Evolutionary conservation across 805 yeast genomes (phyloP).

Genomic region (Metschnikowia cubensis): DNA sequence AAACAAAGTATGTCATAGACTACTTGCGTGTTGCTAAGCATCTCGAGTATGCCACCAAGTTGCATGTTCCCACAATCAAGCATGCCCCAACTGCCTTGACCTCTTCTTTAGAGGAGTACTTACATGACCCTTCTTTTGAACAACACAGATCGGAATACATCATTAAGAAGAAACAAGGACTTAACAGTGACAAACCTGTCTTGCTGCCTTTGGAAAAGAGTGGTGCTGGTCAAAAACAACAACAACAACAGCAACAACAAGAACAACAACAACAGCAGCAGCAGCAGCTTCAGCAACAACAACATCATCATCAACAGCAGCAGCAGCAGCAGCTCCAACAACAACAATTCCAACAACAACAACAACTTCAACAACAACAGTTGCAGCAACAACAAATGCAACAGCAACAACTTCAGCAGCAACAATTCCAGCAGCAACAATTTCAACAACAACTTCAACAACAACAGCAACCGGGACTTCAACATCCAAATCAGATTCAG

Average conservation of each 20-base stretch:
- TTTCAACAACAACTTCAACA: constrained; percentile 7
- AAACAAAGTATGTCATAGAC: constrained; percentile 83
- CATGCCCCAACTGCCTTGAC: constrained; percentile 96
- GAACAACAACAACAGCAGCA: constrained; percentile 47
- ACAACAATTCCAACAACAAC: neutral
- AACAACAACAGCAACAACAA: constrained; percentile 28
- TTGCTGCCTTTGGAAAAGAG: neutral
- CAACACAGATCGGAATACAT: constrained; percentile 72
- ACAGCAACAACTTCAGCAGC: neutral
- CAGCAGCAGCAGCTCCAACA: constrained; percentile 1
- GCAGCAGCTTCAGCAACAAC: no score
- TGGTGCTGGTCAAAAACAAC: constrained; percentile 46
- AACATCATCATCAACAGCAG: no score
- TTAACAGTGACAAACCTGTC: neutral
- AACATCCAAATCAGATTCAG: neutral
- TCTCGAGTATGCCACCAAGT: constrained; percentile 77
- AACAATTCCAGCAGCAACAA: neutral
- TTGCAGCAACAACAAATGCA: neutral
- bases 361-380: neutral
- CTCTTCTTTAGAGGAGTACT: constrained; percentile 79
- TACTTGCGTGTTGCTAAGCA: constrained; percentile 87
- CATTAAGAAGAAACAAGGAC: constrained; percentile 50
- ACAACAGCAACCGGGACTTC: constrained; percentile 5
- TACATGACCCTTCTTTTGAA: constrained; percentile 83
- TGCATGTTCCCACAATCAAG: constrained; percentile 91